phyloP scores from a whole-genome alignment of 192 early-diverging fungal species.

The Backusella westeae region DNA sequence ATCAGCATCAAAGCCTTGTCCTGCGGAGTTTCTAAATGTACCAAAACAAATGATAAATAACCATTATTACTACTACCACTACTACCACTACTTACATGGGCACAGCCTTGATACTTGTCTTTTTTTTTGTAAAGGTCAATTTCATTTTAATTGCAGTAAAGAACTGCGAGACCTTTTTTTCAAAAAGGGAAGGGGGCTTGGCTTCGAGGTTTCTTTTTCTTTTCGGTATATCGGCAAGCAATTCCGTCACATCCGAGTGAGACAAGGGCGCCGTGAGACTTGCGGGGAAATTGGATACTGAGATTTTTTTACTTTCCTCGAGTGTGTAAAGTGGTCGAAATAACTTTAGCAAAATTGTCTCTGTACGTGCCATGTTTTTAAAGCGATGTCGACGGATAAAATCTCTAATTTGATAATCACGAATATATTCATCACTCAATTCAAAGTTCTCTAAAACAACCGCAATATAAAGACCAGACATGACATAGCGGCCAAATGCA shows the following conservation, averaged over 20 bases:
- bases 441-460: slow-evolving; percentile 61
- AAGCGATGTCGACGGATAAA: slow-evolving; percentile 16
- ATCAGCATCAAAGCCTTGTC: not conserved
- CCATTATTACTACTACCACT: not conserved
- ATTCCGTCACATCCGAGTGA: not conserved
- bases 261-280: not conserved
- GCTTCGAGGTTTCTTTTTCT: not conserved
- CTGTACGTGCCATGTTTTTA: not conserved
- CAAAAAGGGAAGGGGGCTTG: not conserved
- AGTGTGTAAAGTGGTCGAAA: slow-evolving; percentile 4
- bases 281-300: not conserved
- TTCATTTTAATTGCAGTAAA: not conserved
- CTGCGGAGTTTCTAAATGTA: not conserved
- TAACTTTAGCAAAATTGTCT: not conserved
- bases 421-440: slow-evolving; percentile 43
- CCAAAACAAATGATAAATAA: not conserved
- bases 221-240: not conserved
- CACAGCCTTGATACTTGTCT: not conserved
- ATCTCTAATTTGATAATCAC: slow-evolving; percentile 22
- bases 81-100: not conserved
- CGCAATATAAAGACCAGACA: slow-evolving; percentile 53
- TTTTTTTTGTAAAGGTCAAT: not conserved
- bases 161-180: not conserved
- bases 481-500: slow-evolving; percentile 46
- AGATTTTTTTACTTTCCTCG: slow-evolving; percentile 4